Base-by-base conservation (phyloP, 129 eudicot genomes). In the Chrysanthemum lavandulifolium region DNA sequence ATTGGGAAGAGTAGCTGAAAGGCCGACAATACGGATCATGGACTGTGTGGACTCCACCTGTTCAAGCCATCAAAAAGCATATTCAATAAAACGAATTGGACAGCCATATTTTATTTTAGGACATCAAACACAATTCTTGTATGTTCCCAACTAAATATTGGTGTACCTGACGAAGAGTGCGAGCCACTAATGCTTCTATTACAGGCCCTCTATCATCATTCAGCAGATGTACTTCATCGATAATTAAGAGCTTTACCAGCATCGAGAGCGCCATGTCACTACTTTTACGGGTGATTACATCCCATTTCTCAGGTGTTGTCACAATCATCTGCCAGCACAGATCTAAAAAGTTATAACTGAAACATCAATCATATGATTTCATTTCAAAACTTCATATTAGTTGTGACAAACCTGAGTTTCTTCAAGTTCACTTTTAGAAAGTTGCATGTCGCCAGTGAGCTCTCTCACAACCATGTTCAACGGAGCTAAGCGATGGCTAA, bases 281-380 rank as follows among this genome's bases (percentile, higher is more conserved):
- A 82, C 98, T 94, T 85, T 94, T 94, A 68, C 98, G 98, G 70
- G 98, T 94, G 63, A 94, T 94, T 72, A 94, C 98, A 74, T 94
- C 98, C 98, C 98, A 94, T 78, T 94, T 94, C 77, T 94, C 98
- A 65, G 98, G 98, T 61, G 98, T 94, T 29, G 98, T 90, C 80
- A 94, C 98, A 68, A 94, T 94, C 98, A 94, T 94, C 98, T 94
- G 87, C 77, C 25, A 40, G 49, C 66, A 76, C 14, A 67, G 16
- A 47, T 43, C 54, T 25, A 43, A 54, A 65, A 77, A 16, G 36
- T 57, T 43, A 64, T 12, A 71, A 51, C 23, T 18, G 13, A 65
- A 64, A 33, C 18, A 65, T 15, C 57, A 69, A 31, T 53, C 61
- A 8, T 48, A 59, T 48, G 29, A 69, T 47, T 79, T 67, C 12